These are phyloP conservation scores for Tylopilus sp. DNA, from an alignment of 1,284 basidiomycete genomes.

Conservation along the genomic window DNA sequence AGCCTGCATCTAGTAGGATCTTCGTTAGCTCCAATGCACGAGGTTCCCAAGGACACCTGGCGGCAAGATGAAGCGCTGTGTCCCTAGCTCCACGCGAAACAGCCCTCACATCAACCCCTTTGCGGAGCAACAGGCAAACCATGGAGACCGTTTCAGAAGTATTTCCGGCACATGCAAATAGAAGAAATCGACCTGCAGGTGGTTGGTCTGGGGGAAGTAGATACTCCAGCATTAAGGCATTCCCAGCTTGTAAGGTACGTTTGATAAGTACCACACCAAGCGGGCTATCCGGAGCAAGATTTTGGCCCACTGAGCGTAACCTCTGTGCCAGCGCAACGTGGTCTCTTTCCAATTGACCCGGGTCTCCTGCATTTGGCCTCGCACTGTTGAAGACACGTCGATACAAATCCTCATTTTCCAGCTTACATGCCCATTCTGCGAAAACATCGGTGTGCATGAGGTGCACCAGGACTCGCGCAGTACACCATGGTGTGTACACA, in stretches of 20 bases:
- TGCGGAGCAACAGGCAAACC: not conserved
- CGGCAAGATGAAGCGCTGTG: not conserved
- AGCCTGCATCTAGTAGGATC: not conserved
- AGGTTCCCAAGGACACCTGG: not conserved
- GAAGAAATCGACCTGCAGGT: not conserved
- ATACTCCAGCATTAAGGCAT: not conserved
- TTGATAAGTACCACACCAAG: not conserved
- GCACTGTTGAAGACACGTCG: not conserved
- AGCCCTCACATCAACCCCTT: not conserved
- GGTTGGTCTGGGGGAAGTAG: not conserved
- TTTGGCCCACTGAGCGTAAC: not conserved
- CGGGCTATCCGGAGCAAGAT: not conserved
- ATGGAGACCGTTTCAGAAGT: not conserved
- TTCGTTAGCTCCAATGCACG: not conserved
- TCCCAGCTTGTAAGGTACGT: not conserved
- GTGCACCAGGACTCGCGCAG: not conserved
- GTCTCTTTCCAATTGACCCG: not conserved
- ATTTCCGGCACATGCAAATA: not conserved
- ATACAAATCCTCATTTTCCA: not conserved
- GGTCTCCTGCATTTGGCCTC: not conserved
- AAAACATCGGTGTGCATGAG: not conserved
- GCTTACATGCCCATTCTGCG: not conserved
- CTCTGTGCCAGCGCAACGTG: not conserved
- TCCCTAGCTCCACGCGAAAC: not conserved
- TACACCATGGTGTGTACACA: not conserved